Percentiles rank a stretch among this genome's conserved stretches.
These are phyloP conservation scores for Epichloe sylvatica DNA, from an alignment of 2,329 filamentous ascomycete genomes.

Conservation along the genomic window DNA sequence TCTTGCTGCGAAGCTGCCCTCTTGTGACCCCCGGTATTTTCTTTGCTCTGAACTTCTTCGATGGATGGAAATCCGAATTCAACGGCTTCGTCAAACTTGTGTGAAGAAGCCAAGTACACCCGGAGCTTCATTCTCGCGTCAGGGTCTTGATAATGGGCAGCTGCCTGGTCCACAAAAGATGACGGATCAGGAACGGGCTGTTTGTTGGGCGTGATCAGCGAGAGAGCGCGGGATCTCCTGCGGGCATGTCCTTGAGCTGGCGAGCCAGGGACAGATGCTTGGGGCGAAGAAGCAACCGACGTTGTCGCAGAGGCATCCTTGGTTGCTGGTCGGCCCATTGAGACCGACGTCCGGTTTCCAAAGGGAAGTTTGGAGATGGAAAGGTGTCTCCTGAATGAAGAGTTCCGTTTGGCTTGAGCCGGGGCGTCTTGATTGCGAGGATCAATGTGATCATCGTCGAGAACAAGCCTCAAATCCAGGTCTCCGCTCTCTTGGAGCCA, in stretches of 20 bases:
- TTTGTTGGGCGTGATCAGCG: conserved; percentile 34
- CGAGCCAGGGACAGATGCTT: conserved; percentile 11
- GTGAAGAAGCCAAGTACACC: conserved; percentile 77
- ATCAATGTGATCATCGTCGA: conserved; percentile 59
- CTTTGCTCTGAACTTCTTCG: conserved; percentile 26
- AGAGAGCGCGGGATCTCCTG: conserved; percentile 41
- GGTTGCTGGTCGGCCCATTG: conserved; percentile 32
- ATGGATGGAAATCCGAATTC: conserved; percentile 79
- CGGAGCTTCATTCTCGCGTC: conserved; percentile 77
- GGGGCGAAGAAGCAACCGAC: conserved; percentile 12
- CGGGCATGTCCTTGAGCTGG: conserved; percentile 24
- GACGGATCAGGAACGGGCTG: conserved; percentile 18
- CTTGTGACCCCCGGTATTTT: conserved; percentile 12
- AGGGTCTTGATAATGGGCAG: conserved; percentile 79
- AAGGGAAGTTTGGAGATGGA: conserved; percentile 57
- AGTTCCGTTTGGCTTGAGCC: conserved; percentile 31
- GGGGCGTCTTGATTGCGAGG: conserved; percentile 35
- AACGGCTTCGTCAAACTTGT: conserved; percentile 91
- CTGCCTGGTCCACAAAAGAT: conserved; percentile 47
- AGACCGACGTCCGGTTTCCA: conserved; percentile 35
- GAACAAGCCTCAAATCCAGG: conserved; percentile 49
- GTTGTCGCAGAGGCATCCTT: conserved; percentile 25
- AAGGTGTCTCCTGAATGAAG: conserved; percentile 55
- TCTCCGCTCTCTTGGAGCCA: conserved; percentile 64
- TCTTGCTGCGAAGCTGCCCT: conserved; percentile 13